phyloP scores from a whole-genome alignment of 768 basidiomycete species.

The Mycena floridula region DNA sequence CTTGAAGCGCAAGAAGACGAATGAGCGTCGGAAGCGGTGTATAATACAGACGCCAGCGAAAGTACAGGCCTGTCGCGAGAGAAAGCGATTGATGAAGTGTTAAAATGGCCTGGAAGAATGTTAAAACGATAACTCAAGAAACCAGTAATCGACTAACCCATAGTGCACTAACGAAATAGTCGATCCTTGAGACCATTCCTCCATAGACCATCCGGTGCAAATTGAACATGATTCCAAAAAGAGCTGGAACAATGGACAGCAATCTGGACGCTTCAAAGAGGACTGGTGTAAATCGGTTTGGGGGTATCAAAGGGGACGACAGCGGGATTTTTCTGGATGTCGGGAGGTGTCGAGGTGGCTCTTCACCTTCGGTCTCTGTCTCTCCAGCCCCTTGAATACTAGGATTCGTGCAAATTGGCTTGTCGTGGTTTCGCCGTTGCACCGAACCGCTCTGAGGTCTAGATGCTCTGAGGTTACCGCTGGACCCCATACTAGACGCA shows the following conservation, averaged over 20 bases:
- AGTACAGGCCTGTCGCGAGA: conserved; percentile 83
- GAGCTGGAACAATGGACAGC: conserved; percentile 67
- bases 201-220: conserved; percentile 40
- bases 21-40: conserved; percentile 83
- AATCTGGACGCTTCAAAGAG: conserved; percentile 68
- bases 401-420: conserved; percentile 57
- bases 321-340: conserved; percentile 57
- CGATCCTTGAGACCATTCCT: conserved; percentile 36
- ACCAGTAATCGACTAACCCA: conserved; percentile 46
- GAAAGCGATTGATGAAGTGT: conserved; percentile 88
- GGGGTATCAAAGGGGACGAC: conserved; percentile 41
- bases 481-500: conserved; percentile 24
- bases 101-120: conserved; percentile 60
- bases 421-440: conserved; percentile 20
- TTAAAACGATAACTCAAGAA: conserved; percentile 2
- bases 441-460: conserved; percentile 13
- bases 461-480: no score
- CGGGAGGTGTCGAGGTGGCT: conserved; percentile 66
- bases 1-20: conserved; percentile 86
- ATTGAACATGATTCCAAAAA: conserved; percentile 60
- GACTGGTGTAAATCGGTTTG: conserved; percentile 44
- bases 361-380: conserved; percentile 75
- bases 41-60: conserved; percentile 90
- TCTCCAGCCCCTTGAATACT: conserved; percentile 61
- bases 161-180: conserved; percentile 61